phyloP scores from a whole-genome alignment of 2,329 filamentous ascomycete species.

The Xylaria sp. region DNA sequence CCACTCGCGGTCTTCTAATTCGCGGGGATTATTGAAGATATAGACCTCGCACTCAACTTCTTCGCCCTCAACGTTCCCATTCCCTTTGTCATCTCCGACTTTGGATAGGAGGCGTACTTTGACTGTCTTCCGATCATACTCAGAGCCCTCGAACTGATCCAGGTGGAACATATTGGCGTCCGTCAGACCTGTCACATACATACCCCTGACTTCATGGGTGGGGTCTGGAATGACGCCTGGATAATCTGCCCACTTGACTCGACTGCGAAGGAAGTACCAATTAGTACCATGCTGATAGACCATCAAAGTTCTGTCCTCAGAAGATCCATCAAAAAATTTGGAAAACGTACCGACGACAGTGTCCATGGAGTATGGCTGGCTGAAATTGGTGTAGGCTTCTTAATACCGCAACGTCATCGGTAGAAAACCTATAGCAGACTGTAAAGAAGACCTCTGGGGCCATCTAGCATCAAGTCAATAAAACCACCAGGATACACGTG shows the following conservation, averaged over 20 bases:
- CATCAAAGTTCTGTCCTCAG: neutral
- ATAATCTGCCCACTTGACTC: constrained; percentile 78
- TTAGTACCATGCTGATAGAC: constrained; percentile 2
- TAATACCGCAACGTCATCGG: constrained; percentile 56
- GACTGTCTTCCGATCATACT: constrained; percentile 57
- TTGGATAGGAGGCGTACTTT: constrained; percentile 52
- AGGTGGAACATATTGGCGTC: constrained; percentile 78
- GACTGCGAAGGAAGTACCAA: constrained; percentile 47
- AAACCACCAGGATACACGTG: neutral
- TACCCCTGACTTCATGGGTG: constrained; percentile 74
- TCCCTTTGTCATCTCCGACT: constrained; percentile 52
- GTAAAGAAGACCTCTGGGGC: constrained; percentile 86
- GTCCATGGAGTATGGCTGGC: constrained; percentile 79
- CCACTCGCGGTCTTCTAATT: constrained; percentile 82
- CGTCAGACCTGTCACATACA: constrained; percentile 81
- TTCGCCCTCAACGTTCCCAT: constrained; percentile 56
- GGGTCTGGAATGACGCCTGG: constrained; percentile 75
- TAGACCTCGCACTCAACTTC: constrained; percentile 70
- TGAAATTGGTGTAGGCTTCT: constrained; percentile 69
- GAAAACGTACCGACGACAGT: constrained; percentile 66
- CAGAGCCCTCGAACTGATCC: constrained; percentile 82
- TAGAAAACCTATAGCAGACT: constrained; percentile 75
- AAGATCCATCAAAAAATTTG: neutral
- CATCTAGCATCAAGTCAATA: constrained; percentile 64
- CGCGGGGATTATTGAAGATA: constrained; percentile 63